Base-by-base conservation (phyloP, 2,329 filamentous ascomycete species). In the Trichoderma guizhouense region DNA sequence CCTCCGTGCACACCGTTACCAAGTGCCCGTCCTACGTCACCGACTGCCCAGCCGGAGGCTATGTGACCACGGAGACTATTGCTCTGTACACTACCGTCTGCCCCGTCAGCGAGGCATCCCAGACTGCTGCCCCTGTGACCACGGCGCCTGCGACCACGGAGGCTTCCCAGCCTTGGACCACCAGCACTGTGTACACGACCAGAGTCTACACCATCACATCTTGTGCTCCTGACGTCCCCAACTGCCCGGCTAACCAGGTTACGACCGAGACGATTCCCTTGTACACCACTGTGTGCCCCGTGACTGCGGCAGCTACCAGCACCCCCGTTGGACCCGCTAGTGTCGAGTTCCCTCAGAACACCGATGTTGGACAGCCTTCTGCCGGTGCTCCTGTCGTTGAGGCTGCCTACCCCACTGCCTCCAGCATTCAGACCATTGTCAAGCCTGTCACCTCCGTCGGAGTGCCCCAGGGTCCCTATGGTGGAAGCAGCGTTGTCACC, bases 141-240 rank as follows among this genome's bases (percentile, higher is more conserved):
- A 72, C 68, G n/a, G 60, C 71, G 21, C 36, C 36, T 18, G 47
- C 21, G 5, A 58, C 51, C 26, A 72, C 67, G 36, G 60, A 72
- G 21, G 43, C 72, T 18, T 36, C 72, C 6, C 26, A 63, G 26
- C 57, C 75, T 32, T 74, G 72, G 58, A 76, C 76, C 34, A 78
- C 76, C 18, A 77, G 77, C 75, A 84, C 86, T 76, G 81, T 88
- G 79, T 88, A 86, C 83, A 81, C 83, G 76, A 89, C 86, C 76
- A 83, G 84, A 77, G 82, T 84, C 74, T 82, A 85, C 74, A 88
- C 86, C 77, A 81, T 88, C 81, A 89, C 86, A 76, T 85, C 84
- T 43, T 89, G 87, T 79, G 83, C 82, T 67, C 81, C 86, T 55
- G 82, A 80, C 71, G 84, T 87, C 73, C 83, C 83, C 74, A 79